Evolutionary conservation across 1,284 basidiomycete species (phyloP), one percentile per base, ranked within the genome.

Genomic region (Pisolithus thermaeus): DNA sequence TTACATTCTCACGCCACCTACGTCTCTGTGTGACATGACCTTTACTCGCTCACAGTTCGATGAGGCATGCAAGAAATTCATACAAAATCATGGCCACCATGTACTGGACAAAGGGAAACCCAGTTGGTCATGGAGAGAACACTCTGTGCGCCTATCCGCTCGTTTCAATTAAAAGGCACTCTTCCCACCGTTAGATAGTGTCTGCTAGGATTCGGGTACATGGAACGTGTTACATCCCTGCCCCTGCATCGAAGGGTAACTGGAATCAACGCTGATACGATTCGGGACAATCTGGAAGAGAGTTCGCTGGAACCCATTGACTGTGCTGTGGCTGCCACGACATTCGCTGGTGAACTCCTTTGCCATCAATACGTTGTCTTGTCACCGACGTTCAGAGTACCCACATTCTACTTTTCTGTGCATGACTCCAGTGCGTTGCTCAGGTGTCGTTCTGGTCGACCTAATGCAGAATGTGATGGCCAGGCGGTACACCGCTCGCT

Each of bases 341-440:
- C 59, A 3, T 44, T 50, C 30, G 56, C 56, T 16, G 58, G 56
- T 48, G 49, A 57, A 47, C 53, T 83, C 40, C 70, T 65, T 42
- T 80, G 73, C 55, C 68, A 73, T 27, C 82, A 91, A 66, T 83
- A 78, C 51, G 72, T 92, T 42, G 83, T 82, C 22, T 84, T 80
- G 62, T 90, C 88, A 18, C 69, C 82, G 6, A 84, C 85, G 1
- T 92, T 84, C 63, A 79, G 77, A 60, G 87, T 90, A 1, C 90
- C 90, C 9, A 76, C 81, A 0, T 85, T 92, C 60, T 92, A 90
- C 69, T 91, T 92, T 67, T 77, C 79, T 7, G 68, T 85, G 16
- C 76, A 84, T 57, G 73, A 81, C 60, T 69, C 75, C 48, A 77
- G 90, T 90, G 63, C 61, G 85, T 81, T 43, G 22, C 25, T 9